These are phyloP conservation scores for Botryosphaeria agaves DNA, from an alignment of 2,329 filamentous ascomycete species.

Conservation along the genomic window DNA sequence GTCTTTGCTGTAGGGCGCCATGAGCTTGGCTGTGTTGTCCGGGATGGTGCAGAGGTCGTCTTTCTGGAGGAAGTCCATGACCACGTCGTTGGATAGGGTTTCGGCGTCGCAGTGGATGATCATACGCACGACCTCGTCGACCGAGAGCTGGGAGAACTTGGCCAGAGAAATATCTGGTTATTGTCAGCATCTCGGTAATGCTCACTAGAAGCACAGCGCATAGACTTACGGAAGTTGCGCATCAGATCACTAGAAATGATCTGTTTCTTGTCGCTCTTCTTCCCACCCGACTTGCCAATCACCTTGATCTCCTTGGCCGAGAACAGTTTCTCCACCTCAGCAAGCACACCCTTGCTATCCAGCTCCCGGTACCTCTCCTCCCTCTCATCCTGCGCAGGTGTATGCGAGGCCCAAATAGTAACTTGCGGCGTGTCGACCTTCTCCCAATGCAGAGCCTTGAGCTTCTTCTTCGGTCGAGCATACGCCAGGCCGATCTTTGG, in stretches of 20 bases:
- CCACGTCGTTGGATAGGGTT: slow-evolving; percentile 72
- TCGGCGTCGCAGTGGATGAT: slow-evolving; percentile 90
- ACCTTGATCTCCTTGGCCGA: slow-evolving; percentile 93
- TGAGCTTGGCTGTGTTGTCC: slow-evolving; percentile 75
- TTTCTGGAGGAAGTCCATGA: slow-evolving; percentile 92
- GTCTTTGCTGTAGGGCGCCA: slow-evolving; percentile 92
- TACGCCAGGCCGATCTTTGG: slow-evolving; percentile 55
- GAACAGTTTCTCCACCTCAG: slow-evolving; percentile 95
- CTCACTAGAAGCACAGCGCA: neutral
- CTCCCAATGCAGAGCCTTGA: slow-evolving; percentile 98
- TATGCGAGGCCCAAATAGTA: slow-evolving; percentile 82
- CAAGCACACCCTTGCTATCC: slow-evolving; percentile 83
- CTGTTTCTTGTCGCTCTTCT: slow-evolving; percentile 91
- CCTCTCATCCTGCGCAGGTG: slow-evolving; percentile 70
- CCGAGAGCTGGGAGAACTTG: slow-evolving; percentile 73
- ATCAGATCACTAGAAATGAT: slow-evolving; percentile 82
- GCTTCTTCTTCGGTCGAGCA: slow-evolving; percentile 92
- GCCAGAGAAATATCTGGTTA: slow-evolving; percentile 61
- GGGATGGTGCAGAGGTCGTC: slow-evolving; percentile 86
- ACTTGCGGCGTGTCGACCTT: slow-evolving; percentile 87
- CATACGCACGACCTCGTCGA: slow-evolving; percentile 77
- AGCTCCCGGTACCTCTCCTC: slow-evolving; percentile 94
- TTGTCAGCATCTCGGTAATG: neutral
- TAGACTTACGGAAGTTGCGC: slow-evolving; percentile 56
- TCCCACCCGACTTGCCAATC: slow-evolving; percentile 46